Evolutionary conservation across 2,329 filamentous ascomycete species (phyloP).

Genomic region (Monilinia fructigena): DNA sequence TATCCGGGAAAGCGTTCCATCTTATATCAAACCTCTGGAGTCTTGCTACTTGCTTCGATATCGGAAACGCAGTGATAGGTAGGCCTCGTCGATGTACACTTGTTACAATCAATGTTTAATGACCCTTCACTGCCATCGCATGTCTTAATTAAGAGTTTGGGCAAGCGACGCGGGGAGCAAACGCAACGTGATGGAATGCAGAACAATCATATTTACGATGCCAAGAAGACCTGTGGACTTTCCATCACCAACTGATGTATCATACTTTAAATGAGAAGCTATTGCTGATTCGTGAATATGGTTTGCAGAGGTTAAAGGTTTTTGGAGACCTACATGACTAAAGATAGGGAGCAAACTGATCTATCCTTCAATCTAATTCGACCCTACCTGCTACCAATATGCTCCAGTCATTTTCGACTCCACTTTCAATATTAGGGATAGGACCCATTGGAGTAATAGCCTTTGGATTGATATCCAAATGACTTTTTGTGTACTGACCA

Average conservation of each 20-base stretch:
- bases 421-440: slow-evolving; percentile 72
- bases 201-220: not conserved
- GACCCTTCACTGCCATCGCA: not conserved
- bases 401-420: slow-evolving; percentile 45
- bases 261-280: not conserved
- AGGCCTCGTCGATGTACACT: not conserved
- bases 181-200: not conserved
- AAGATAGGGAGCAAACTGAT: slow-evolving; percentile 39
- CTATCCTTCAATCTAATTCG: slow-evolving; percentile 75
- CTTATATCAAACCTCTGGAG: not conserved
- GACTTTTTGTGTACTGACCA: slow-evolving; percentile 85
- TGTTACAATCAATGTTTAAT: not conserved
- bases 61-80: not conserved
- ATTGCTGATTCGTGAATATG: not conserved
- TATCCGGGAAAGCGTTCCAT: no score
- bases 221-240: not conserved
- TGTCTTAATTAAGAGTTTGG: not conserved
- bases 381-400: slow-evolving; percentile 82
- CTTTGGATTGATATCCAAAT: slow-evolving; percentile 62
- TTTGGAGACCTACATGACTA: slow-evolving; percentile 1
- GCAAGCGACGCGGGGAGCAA: not conserved
- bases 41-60: not conserved
- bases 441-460: slow-evolving; percentile 84
- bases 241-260: not conserved
- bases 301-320: not conserved